These are phyloP conservation scores for Ustilago lituana DNA, from an alignment of 1,284 basidiomycete genomes.

Conservation along the genomic window DNA sequence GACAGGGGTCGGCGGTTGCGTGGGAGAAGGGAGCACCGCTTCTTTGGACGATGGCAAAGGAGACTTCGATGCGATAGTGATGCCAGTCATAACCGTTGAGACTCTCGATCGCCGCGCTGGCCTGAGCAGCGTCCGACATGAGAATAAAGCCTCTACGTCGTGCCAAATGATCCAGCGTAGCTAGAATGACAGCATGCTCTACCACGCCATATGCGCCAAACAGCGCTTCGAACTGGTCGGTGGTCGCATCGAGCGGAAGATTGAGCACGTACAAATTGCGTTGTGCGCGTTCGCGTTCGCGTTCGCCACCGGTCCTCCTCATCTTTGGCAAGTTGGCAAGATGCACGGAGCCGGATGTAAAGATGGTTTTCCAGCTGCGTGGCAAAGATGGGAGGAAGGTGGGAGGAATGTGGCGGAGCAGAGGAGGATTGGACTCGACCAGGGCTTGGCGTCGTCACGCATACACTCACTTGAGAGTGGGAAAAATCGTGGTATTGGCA, in stretches of 20 bases:
- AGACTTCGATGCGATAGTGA: constrained; percentile 65
- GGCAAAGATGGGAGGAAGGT: no score
- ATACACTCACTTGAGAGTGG: constrained; percentile 16
- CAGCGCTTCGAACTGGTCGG: constrained; percentile 54
- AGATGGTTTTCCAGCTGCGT: no score
- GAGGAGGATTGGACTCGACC: no score
- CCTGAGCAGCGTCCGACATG: constrained; percentile 57
- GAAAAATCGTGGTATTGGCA: no score
- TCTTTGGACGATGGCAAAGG: constrained; percentile 65
- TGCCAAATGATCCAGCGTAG: constrained; percentile 65
- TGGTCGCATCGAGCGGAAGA: constrained; percentile 62
- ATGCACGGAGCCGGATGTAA: no score
- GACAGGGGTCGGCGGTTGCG: constrained; percentile 1
- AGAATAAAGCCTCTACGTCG: constrained; percentile 66
- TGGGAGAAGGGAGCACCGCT: constrained; percentile 57
- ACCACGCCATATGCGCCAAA: constrained; percentile 58
- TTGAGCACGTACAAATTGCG: constrained; percentile 66
- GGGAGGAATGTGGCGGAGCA: no score
- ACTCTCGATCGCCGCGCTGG: constrained; percentile 53
- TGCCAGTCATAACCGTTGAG: constrained; percentile 61
- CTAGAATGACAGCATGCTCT: constrained; percentile 64
- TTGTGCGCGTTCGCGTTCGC: constrained; percentile 30
- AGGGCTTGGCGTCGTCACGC: constrained; percentile 42
- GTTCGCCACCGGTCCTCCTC: no score
- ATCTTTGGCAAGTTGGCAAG: no score